Conservation (phyloP, 805 yeast species). For the Sugiyamaella boreocaroliniensis region DNA sequence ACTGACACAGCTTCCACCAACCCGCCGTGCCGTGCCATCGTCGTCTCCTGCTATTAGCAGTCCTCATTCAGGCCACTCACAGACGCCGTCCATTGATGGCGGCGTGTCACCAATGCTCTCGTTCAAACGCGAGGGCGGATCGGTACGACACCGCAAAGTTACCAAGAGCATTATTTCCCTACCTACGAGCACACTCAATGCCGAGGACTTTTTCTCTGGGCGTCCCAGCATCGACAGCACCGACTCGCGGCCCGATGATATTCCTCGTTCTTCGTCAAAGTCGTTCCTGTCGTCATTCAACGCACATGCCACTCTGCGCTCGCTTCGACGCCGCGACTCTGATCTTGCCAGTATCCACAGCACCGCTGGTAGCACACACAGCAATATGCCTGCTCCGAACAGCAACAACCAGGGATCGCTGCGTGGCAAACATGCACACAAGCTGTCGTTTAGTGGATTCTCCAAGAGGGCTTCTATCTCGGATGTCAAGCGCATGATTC, state of each 20-base stretch:
- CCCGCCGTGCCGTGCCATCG: neutral
- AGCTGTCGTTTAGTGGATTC: constrained; percentile 6
- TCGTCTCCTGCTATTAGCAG: neutral
- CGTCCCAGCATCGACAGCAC: constrained; percentile 7
- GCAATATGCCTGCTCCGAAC: neutral
- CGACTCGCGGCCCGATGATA: neutral
- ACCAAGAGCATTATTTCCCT: constrained; percentile 11
- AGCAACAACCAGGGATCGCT: neutral
- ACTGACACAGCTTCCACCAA: neutral
- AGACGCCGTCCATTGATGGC: neutral
- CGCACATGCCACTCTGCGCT: neutral
- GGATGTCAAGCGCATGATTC: constrained; percentile 9
- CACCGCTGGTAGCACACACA: neutral
- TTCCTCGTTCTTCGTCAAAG: neutral
- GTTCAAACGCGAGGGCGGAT: constrained; percentile 9
- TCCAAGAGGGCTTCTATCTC: constrained; percentile 6
- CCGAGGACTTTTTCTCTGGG: constrained; percentile 6
- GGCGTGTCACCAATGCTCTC: constrained; percentile 10
- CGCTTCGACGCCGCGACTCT: neutral
- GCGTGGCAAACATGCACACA: constrained; percentile 5
- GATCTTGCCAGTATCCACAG: neutral
- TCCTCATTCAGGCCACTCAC: neutral
- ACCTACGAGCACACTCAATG: constrained; percentile 8
- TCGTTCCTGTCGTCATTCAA: neutral
- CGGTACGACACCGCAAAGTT: constrained; percentile 9